A percentile compares a stretch with the other conserved stretches of the same genome.
Conservation (phyloP, 2,329 filamentous ascomycete genomes). For the Domatiomyces globalis region DNA sequence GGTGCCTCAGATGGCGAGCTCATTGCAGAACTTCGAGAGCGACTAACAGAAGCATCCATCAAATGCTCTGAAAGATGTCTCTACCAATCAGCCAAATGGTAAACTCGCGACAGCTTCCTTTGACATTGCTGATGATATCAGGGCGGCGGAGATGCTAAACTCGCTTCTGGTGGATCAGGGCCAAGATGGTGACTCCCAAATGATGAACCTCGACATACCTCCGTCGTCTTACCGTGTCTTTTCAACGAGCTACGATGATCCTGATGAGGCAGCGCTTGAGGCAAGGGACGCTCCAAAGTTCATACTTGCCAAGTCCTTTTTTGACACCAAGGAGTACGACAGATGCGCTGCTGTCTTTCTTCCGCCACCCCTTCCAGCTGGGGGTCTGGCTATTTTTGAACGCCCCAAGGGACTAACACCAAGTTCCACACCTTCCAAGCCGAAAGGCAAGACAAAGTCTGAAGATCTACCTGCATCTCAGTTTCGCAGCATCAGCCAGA, state of each 20-base stretch:
- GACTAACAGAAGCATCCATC: conserved; percentile 46
- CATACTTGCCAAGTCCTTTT: conserved; percentile 81
- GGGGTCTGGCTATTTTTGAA: conserved; percentile 41
- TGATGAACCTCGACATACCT: conserved; percentile 39
- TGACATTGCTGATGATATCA: conserved; percentile 26
- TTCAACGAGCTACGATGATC: conserved; percentile 45
- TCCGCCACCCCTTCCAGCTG: conserved; percentile 61
- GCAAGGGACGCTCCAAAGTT: conserved; percentile 68
- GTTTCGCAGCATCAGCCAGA: conserved; percentile 57
- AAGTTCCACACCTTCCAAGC: conserved; percentile 34
- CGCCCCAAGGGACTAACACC: conserved; percentile 26
- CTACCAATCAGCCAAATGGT: conserved; percentile 97
- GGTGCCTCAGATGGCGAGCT: conserved; percentile 12
- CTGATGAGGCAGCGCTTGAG: conserved; percentile 61
- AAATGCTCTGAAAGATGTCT: conserved; percentile 90
- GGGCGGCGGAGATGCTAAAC: conserved; percentile 87
- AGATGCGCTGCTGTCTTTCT: conserved; percentile 82
- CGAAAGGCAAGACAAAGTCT: conserved; percentile 47
- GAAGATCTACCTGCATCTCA: conserved; percentile 24
- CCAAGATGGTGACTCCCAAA: conserved; percentile 45
- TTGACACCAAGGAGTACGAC: conserved; percentile 90
- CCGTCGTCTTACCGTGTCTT: conserved; percentile 37
- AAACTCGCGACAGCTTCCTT: conserved; percentile 11
- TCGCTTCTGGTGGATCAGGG: conserved; percentile 51
- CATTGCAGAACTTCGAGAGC: conserved; percentile 13